A percentile compares a stretch with the other conserved stretches of the same genome.
Conservation (phyloP, 2,329 filamentous ascomycete genomes). For the Colletotrichum shisoi region DNA sequence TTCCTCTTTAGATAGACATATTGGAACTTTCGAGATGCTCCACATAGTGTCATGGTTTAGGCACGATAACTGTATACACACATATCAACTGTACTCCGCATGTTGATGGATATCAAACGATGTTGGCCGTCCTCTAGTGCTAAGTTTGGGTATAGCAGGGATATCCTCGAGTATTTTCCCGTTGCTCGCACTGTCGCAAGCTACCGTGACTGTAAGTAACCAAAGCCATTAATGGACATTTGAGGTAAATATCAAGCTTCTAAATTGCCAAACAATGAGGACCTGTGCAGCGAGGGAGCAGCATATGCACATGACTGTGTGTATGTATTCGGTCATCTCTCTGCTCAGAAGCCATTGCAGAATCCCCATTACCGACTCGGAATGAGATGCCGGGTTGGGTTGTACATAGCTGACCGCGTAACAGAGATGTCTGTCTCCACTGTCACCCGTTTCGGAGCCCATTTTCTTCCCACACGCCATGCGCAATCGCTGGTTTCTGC, state of each 20-base stretch:
- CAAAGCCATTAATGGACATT: not conserved
- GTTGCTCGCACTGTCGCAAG: not conserved
- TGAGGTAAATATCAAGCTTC: not conserved
- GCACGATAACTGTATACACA: too few species aligned
- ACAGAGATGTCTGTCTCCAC: not conserved
- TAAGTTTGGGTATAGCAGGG: not conserved
- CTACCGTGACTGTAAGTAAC: not conserved
- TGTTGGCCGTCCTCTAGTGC: not conserved
- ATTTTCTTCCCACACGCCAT: not conserved
- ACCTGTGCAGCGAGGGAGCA: not conserved
- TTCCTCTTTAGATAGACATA: too few species aligned
- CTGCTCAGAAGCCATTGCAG: not conserved
- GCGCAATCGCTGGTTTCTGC: not conserved
- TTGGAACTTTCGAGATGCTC: too few species aligned
- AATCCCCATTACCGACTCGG: not conserved
- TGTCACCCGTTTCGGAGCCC: not conserved
- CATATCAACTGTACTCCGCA: too few species aligned
- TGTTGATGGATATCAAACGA: not conserved
- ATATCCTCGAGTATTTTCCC: not conserved
- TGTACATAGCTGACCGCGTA: not conserved
- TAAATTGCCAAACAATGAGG: not conserved
- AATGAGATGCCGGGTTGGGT: not conserved
- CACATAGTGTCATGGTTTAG: too few species aligned
- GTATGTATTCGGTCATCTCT: not conserved
- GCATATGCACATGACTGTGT: not conserved